These are phyloP conservation scores for Aspergillus ostianus DNA, from an alignment of 495 filamentous ascomycete species.

Conservation along the genomic window DNA sequence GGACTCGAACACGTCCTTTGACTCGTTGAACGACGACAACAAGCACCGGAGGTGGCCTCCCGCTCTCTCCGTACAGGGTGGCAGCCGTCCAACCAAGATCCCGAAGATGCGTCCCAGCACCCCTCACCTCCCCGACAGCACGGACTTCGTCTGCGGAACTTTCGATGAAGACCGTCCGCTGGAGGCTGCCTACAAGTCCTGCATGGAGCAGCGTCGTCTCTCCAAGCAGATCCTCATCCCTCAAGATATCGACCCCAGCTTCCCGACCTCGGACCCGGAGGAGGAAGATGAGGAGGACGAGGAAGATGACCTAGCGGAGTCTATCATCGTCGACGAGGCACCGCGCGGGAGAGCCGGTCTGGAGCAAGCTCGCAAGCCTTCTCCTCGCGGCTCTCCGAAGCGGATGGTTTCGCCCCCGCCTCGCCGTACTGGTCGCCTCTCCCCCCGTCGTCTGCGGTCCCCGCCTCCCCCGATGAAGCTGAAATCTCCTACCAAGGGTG, in stretches of 20 bases:
- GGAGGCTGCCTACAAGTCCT: conserved; percentile 87
- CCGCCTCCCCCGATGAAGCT: conserved; percentile 50
- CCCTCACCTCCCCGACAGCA: conserved; percentile 89
- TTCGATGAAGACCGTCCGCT: conserved; percentile 93
- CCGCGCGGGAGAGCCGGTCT: conserved; percentile 33
- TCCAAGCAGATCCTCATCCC: conserved; percentile 76
- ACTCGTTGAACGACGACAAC: conserved; percentile 52
- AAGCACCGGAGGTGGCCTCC: conserved; percentile 32
- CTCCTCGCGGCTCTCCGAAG: conserved; percentile 41
- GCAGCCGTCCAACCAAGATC: conserved; percentile 36
- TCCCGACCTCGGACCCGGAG: conserved; percentile 89
- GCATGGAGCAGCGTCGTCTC: conserved; percentile 74
- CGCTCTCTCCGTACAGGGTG: conserved; percentile 25
- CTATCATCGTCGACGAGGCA: conserved; percentile 31
- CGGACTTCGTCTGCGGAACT: conserved; percentile 96
- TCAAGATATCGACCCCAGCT: conserved; percentile 96
- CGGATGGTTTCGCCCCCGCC: conserved; percentile 58
- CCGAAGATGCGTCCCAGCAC: conserved; percentile 68
- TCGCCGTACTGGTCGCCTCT: conserved; percentile 62
- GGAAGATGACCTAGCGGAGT: conserved; percentile 36
- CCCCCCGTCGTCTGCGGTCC: conserved; percentile 67
- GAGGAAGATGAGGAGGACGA: conserved; percentile 71
- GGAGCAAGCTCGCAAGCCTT: conserved; percentile 27
- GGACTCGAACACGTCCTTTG: conserved; percentile 62
- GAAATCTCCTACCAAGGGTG: conserved; percentile 25